Conservation (phyloP, 768 basidiomycete genomes). For the Paxillus rubicundulus region DNA sequence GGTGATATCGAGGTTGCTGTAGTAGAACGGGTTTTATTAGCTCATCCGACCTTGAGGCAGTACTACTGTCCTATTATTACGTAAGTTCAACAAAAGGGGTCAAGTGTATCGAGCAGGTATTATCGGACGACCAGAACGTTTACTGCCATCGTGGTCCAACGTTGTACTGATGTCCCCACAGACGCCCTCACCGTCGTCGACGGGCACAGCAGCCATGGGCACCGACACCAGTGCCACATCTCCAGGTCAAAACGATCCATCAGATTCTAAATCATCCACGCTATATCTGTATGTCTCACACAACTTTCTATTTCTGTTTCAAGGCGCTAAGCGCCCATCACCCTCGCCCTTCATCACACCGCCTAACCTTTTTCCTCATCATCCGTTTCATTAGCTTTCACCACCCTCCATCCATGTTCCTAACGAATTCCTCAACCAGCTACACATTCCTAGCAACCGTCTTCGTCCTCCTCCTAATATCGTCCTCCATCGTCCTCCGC, state of each 20-base stretch:
- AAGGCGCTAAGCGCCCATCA: neutral
- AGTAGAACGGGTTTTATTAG: slow-evolving; percentile 1
- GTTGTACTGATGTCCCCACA: slow-evolving; percentile 1
- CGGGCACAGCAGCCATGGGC: neutral
- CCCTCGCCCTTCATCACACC: too few relatives aligned
- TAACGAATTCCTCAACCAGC: slow-evolving; percentile 32
- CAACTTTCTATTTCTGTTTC: slow-evolving; percentile 10
- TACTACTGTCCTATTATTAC: slow-evolving; percentile 12
- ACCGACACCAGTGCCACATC: neutral
- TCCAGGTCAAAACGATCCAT: neutral
- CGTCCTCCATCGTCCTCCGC: slow-evolving; percentile 60
- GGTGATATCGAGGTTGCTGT: neutral
- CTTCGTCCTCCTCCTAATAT: slow-evolving; percentile 62
- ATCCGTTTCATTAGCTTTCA: slow-evolving; percentile 7
- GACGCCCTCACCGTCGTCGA: slow-evolving; percentile 3
- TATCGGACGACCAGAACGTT: too few relatives aligned
- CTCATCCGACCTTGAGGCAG: slow-evolving; percentile 14
- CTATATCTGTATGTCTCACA: slow-evolving; percentile 28
- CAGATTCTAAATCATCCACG: slow-evolving; percentile 16
- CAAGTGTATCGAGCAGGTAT: neutral
- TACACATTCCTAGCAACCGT: slow-evolving; percentile 75
- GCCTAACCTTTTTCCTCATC: neutral
- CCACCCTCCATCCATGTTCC: neutral
- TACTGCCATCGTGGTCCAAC: too few relatives aligned
- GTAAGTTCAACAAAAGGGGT: neutral